A percentile compares a stretch with the other conserved stretches of the same genome.
Conservation (phyloP, 495 filamentous ascomycete genomes). For the Aspergillus ostianus region DNA sequence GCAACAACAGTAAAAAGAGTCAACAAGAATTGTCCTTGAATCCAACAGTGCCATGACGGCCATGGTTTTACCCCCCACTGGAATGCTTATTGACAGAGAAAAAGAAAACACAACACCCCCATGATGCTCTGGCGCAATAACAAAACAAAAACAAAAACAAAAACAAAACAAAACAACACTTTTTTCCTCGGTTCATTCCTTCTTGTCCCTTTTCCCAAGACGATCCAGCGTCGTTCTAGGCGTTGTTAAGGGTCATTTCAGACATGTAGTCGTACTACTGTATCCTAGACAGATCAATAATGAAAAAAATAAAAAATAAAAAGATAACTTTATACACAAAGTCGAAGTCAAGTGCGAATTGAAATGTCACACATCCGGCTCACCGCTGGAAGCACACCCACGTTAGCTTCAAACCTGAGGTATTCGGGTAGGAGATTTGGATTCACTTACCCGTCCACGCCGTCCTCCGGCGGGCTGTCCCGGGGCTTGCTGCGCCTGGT, state of each 20-base stretch:
- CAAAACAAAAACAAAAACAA: conserved; percentile 5
- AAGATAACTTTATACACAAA: conserved; percentile 45
- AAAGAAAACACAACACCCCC: conserved; percentile 16
- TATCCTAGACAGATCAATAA: conserved; percentile 15
- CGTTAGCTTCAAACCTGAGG: conserved; percentile 10
- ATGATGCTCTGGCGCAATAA: conserved; percentile 9
- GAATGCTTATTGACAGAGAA: conserved; percentile 15
- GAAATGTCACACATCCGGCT: conserved; percentile 27
- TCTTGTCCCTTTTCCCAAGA: conserved; percentile 31
- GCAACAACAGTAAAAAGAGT: conserved; percentile 12
- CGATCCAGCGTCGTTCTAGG: conserved; percentile 49
- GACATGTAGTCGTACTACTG: conserved; percentile 38
- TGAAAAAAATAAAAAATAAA: conserved; percentile 21
- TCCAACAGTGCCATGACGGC: conserved; percentile 20
- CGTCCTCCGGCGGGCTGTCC: conserved; percentile 47
- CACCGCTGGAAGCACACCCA: conserved; percentile 29
- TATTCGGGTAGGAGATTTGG: conserved; percentile 5
- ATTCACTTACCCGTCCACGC: conserved; percentile 49
- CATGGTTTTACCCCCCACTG: conserved; percentile 4
- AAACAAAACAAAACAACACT: conserved; percentile 8
- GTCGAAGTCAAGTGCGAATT: conserved; percentile 35
- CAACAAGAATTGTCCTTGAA: conserved; percentile 20
- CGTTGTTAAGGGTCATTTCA: conserved; percentile 31
- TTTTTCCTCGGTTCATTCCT: conserved; percentile 26
- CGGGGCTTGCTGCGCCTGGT: conserved; percentile 44